Evolutionary conservation across 2,329 filamentous ascomycete species (phyloP), one percentile per base, ranked within the genome.

Genomic region (Fonsecaea nubica): DNA sequence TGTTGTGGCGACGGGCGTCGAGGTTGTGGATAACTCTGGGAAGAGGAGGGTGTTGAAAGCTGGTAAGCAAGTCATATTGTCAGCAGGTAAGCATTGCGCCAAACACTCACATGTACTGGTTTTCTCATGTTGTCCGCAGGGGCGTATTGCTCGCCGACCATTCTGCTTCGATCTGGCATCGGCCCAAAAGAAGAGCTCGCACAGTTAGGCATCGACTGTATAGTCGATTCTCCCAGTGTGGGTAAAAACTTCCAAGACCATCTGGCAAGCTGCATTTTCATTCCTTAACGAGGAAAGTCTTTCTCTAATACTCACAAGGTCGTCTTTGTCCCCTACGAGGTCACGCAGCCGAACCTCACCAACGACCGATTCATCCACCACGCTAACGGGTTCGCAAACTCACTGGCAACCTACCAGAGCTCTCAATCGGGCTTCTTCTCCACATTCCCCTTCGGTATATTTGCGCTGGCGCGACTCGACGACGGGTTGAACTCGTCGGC

Each of bases 371-470:
- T 82, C 25, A 80, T 85, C 40, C 85, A 86, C 75, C 85, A 87
- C 69, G 80, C 80, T 42, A 78, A 84, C 67, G 84, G 81, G 35
- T 77, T 84, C 21, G 76, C 77, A 6, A 82, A 81, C 55, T 61
- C 81, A 83, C 0, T 84, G 84, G 69, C 74, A 79, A 5, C 79
- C 84, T 89, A 85, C 82, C 82, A 86, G 73, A 81, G 86, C 30
- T 81, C 84, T 58, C 87, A 86, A 72, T 79, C 80, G 0, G 87
- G 87, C 1, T 80, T 86, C 42, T 77, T 89, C 0, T 85, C 87
- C 1, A 83, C 81, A 0, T 88, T 89, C 71, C 87, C 87, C 13
- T 89, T 89, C 58, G 87, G 87, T 45, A 80, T 81, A 12, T 89
- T 89, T 64, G 86, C 83, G 15, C 90, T 83, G 70, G 84, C 86